phyloP scores from a whole-genome alignment of 2,329 filamentous ascomycete genomes.

The Aureobasidium sp. region DNA sequence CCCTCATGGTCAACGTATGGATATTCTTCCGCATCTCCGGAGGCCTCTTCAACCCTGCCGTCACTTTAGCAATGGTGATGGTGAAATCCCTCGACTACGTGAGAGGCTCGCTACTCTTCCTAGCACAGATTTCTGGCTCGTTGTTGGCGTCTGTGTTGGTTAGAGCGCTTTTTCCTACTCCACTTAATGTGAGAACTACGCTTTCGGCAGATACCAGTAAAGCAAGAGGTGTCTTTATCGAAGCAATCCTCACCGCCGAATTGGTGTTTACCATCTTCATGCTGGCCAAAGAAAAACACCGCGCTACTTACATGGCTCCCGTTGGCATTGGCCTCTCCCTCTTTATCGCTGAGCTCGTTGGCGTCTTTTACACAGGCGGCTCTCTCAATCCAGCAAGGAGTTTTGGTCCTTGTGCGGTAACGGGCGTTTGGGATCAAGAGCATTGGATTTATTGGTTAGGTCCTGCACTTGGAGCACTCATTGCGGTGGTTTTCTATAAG shows the following conservation, averaged over 20 bases:
- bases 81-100: conserved; percentile 48
- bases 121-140: conserved; percentile 50
- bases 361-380: conserved; percentile 37
- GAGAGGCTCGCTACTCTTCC: conserved; percentile 44
- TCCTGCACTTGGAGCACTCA: background rate
- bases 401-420: conserved; percentile 34
- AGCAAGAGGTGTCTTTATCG: conserved; percentile 55
- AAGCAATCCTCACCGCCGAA: conserved; percentile 57
- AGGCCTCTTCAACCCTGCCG: conserved; percentile 17
- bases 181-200: conserved; percentile 47
- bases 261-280: conserved; percentile 59
- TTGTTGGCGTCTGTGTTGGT: conserved; percentile 53
- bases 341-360: conserved; percentile 51
- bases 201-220: conserved; percentile 44
- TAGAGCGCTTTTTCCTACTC: conserved; percentile 49
- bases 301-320: conserved; percentile 61
- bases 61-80: conserved; percentile 53
- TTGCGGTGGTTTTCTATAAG: conserved; percentile 31
- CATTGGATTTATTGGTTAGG: conserved; percentile 33
- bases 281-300: conserved; percentile 66
- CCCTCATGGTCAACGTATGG: conserved; percentile 16
- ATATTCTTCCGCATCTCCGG: conserved; percentile 15
- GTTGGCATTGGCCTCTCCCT: conserved; percentile 63
- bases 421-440: conserved; percentile 27
- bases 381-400: conserved; percentile 33